These are phyloP conservation scores for Botrytis sinoallii DNA, from an alignment of 2,329 filamentous ascomycete species.

Conservation along the genomic window DNA sequence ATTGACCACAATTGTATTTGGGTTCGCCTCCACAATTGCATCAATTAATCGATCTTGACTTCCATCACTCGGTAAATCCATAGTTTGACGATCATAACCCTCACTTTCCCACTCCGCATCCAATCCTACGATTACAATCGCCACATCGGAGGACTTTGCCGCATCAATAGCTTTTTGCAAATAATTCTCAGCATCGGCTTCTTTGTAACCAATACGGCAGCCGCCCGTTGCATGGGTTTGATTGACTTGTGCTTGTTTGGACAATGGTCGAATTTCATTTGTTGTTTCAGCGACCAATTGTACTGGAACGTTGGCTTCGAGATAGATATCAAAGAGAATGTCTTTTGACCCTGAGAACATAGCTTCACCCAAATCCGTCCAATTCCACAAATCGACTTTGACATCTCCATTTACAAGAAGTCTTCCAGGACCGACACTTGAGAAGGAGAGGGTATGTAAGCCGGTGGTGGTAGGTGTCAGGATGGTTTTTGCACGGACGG, in stretches of 20 bases:
- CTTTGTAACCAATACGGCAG: conserved; percentile 68
- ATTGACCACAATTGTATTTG: conserved; percentile 65
- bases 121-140: conserved; percentile 65
- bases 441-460: conserved; percentile 64
- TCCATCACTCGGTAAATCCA: conserved; percentile 56
- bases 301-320: conserved; percentile 57
- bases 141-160: conserved; percentile 62
- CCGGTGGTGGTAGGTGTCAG: conserved; percentile 58
- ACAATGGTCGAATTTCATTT: conserved; percentile 60
- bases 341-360: conserved; percentile 69
- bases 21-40: conserved; percentile 60
- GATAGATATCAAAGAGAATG: conserved; percentile 57
- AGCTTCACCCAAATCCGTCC: conserved; percentile 65
- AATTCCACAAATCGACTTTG: conserved; percentile 64
- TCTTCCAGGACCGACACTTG: conserved; percentile 62
- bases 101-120: conserved; percentile 76
- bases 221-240: conserved; percentile 64
- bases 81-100: conserved; percentile 63
- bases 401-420: conserved; percentile 59
- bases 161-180: conserved; percentile 63
- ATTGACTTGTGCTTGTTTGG: conserved; percentile 56
- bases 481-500: conserved; percentile 48
- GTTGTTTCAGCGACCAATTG: conserved; percentile 64
- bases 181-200: conserved; percentile 58
- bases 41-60: conserved; percentile 62